These are phyloP conservation scores for Candida koratica DNA, from an alignment of 805 yeast species.

Conservation along the genomic window DNA sequence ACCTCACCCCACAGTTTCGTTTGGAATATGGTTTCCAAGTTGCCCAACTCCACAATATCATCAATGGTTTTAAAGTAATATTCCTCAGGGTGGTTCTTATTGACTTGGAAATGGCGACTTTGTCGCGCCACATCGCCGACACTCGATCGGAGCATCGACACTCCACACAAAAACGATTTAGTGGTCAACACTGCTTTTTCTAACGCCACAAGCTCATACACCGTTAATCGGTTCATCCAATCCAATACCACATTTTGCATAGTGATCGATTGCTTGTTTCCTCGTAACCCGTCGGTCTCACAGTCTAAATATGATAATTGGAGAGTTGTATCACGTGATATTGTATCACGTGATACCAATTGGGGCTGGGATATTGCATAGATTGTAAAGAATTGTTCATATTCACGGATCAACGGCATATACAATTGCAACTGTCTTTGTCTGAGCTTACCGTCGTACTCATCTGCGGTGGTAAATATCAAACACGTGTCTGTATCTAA, in stretches of 20 bases:
- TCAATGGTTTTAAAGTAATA: slow-evolving; percentile 47
- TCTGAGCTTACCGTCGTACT: slow-evolving; percentile 80
- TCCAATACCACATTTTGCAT: slow-evolving; percentile 58
- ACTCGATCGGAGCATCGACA: slow-evolving; percentile 54
- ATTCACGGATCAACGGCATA: slow-evolving; percentile 65
- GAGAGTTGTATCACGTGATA: slow-evolving; percentile 24
- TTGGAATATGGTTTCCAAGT: slow-evolving; percentile 79
- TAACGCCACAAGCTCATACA: slow-evolving; percentile 80
- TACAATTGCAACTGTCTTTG: slow-evolving; percentile 74
- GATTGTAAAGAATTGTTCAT: slow-evolving; percentile 54
- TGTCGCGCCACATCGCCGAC: slow-evolving; percentile 19
- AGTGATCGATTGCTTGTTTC: slow-evolving; percentile 64
- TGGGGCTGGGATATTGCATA: slow-evolving; percentile 16
- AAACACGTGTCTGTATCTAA: slow-evolving; percentile 92
- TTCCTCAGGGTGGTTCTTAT: slow-evolving; percentile 27
- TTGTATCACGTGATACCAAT: slow-evolving; percentile 15
- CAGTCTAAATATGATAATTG: slow-evolving; percentile 66
- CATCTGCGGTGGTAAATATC: slow-evolving; percentile 74
- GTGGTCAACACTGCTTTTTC: slow-evolving; percentile 86
- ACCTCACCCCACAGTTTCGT: slow-evolving; percentile 96
- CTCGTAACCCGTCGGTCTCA: slow-evolving; percentile 75
- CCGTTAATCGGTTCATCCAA: slow-evolving; percentile 60
- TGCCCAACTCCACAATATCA: slow-evolving; percentile 71
- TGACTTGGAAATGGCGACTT: slow-evolving; percentile 30
- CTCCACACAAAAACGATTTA: slow-evolving; percentile 83